Percentiles rank a stretch among this genome's conserved stretches.
phyloP scores from a whole-genome alignment of 2,329 filamentous ascomycete genomes.

The Metarhizium sp. region DNA sequence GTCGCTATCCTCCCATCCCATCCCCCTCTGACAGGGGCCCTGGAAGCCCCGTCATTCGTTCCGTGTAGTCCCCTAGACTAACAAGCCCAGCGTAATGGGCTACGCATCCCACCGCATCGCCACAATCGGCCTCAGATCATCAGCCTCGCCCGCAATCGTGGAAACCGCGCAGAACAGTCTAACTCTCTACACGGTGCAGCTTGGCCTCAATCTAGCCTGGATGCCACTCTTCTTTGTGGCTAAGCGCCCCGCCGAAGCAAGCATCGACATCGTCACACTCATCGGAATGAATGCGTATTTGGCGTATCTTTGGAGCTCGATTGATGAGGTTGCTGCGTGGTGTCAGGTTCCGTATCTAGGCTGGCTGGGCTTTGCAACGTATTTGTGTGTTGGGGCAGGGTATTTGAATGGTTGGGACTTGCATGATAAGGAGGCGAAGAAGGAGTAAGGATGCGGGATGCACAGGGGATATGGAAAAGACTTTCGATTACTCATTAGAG shows the following conservation, averaged over 20 bases:
- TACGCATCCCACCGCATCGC: conserved; percentile 79
- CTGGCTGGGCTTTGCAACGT: conserved; percentile 84
- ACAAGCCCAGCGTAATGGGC: conserved; percentile 57
- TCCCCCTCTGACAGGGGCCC: neutral
- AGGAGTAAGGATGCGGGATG: neutral
- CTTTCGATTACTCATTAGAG: too few relatives aligned
- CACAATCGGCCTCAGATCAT: conserved; percentile 44
- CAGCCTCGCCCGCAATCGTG: conserved; percentile 37
- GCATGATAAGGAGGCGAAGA: conserved; percentile 19
- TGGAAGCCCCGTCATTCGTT: neutral
- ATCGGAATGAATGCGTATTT: conserved; percentile 65
- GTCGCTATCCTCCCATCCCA: too few relatives aligned
- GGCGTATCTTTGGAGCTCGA: conserved; percentile 63
- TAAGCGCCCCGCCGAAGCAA: conserved; percentile 63
- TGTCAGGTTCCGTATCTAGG: conserved; percentile 71
- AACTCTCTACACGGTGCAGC: conserved; percentile 76
- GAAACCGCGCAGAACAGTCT: conserved; percentile 52
- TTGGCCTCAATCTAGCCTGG: conserved; percentile 78
- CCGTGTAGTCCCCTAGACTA: neutral
- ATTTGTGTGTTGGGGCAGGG: conserved; percentile 63
- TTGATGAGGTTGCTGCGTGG: conserved; percentile 66
- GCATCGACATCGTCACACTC: conserved; percentile 65
- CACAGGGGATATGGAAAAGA: too few relatives aligned
- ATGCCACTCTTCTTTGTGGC: conserved; percentile 89
- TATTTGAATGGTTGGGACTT: conserved; percentile 62